Evolutionary conservation across 2,329 filamentous ascomycete genomes (phyloP), one percentile per base, ranked within the genome.

Genomic region (Biscogniauxia sp.): DNA sequence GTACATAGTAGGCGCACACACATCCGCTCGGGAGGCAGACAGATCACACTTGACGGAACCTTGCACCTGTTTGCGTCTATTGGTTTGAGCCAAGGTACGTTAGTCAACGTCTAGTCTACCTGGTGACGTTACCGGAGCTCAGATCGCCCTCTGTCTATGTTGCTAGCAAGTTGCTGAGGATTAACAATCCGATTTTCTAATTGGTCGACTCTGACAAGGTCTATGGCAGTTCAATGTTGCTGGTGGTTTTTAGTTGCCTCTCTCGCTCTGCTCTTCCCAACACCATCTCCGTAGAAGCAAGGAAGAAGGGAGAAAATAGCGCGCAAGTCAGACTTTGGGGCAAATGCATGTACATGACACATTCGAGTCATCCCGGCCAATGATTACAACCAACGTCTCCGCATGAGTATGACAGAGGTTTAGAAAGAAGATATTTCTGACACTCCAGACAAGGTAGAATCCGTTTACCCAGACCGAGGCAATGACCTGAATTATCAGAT

Each of bases 61-160:
- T 61, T 59, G 59, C 56, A 58, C 56, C 55, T 65, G 59, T 64
- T 67, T 63, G 64, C 58, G 59, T 61, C 66, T 52, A 69, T 71
- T 70, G 70, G 66, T 54, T 60, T 61, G 55, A 41, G 11, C 60
- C 58, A 45, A 60, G 54, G 59, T 57, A 61, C 51, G 59, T 41
- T 54, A 61, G 59, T 56, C 58, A 65, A 58, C 63, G 56, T 64
- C 62, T 70, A 66, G 65, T 56, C 51, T 53, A 62, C 59, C 69
- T 69, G 67, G 70, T 74, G 72, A 73, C 68, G 70, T 71, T 71
- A 70, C 63, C 64, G 61, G 70, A 69, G 66, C 59, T 64, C 55
- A 56, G 50, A 61, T 69, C 64, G 59, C 62, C 58, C 62, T 61
- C 64, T 56, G 59, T 64, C 62, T 54, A 58, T 19, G 41, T 26